Percentiles rank a stretch among this genome's conserved stretches.
Evolutionary conservation across 2,329 filamentous ascomycete genomes (phyloP).

Genomic region (Aspergillus tamarii): DNA sequence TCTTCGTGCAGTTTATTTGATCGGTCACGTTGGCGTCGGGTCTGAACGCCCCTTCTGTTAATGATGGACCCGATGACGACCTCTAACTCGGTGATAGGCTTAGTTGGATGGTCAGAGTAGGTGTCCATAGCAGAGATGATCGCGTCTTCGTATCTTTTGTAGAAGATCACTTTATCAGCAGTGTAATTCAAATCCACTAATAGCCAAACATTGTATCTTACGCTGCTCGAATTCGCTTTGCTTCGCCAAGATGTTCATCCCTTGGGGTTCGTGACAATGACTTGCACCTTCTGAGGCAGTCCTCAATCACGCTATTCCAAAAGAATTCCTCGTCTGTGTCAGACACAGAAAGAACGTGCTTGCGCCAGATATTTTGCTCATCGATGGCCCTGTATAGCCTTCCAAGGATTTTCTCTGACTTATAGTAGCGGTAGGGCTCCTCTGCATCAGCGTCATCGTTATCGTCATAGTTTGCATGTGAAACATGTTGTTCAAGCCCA

Average conservation of each 20-base stretch:
- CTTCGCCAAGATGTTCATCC: constrained; percentile 19
- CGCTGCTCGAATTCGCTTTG: constrained; percentile 16
- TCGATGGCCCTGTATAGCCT: constrained; percentile 72
- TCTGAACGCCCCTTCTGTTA: constrained; percentile 49
- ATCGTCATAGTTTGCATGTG: constrained; percentile 50
- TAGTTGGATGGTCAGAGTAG: constrained; percentile 45
- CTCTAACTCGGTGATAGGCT: constrained; percentile 55
- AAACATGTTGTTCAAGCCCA: constrained; percentile 49
- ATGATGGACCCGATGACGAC: constrained; percentile 63
- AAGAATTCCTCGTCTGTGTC: constrained; percentile 13
- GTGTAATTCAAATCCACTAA: not conserved
- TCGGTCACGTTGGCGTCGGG: constrained; percentile 43
- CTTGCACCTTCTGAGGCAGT: constrained; percentile 8
- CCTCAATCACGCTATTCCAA: constrained; percentile 17
- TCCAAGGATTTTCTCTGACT: constrained; percentile 70
- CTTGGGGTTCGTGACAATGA: constrained; percentile 13
- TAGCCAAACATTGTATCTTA: not conserved
- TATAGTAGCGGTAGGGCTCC: constrained; percentile 62
- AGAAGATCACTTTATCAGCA: constrained; percentile 3
- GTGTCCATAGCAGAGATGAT: constrained; percentile 53
- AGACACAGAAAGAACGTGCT: constrained; percentile 17
- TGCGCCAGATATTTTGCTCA: constrained; percentile 61
- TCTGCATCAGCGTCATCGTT: constrained; percentile 52
- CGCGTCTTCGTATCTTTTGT: constrained; percentile 55
- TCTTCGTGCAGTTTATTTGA: constrained; percentile 49